Evolutionary conservation across 2,329 filamentous ascomycete species (phyloP).

Genomic region (Ceratocystis cacaofunesta): DNA sequence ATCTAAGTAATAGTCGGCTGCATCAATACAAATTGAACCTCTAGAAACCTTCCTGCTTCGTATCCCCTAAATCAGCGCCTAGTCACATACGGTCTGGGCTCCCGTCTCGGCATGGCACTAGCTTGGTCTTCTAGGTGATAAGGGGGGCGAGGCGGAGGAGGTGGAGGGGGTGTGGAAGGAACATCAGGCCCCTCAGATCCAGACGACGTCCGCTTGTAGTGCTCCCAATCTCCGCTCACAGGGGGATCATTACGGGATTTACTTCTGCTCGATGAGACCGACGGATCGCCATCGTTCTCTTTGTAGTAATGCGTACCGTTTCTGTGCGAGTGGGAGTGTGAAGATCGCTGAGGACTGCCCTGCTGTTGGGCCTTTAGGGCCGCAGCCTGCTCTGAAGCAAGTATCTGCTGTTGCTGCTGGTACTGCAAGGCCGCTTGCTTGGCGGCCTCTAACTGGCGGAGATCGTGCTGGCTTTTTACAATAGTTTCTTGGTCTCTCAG

Average conservation of each 20-base stretch:
- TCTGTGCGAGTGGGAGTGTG: slow-evolving; percentile 9
- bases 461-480: neutral
- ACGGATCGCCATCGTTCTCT: slow-evolving; percentile 5
- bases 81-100: slow-evolving; percentile 13
- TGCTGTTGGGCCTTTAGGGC: slow-evolving; percentile 7
- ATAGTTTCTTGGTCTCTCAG: neutral
- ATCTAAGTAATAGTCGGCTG: neutral
- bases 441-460: slow-evolving; percentile 2
- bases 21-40: neutral
- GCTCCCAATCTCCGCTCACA: slow-evolving; percentile 10
- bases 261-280: slow-evolving; percentile 1
- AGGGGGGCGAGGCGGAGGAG: slow-evolving; percentile 14
- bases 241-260: neutral
- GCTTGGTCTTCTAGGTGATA: slow-evolving; percentile 9
- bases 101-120: neutral
- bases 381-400: slow-evolving; percentile 7
- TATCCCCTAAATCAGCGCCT: neutral
- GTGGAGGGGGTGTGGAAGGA: slow-evolving; percentile 11
- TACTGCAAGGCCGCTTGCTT: neutral
- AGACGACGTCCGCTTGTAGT: slow-evolving; percentile 8
- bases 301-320: slow-evolving; percentile 10
- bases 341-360: slow-evolving; percentile 1
- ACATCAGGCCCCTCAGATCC: slow-evolving; percentile 1
- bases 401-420: slow-evolving; percentile 9
- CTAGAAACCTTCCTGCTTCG: neutral